Evolutionary conservation across 768 basidiomycete genomes (phyloP), one percentile per base, ranked within the genome.

Genomic region (Collybiopsis confluens): DNA sequence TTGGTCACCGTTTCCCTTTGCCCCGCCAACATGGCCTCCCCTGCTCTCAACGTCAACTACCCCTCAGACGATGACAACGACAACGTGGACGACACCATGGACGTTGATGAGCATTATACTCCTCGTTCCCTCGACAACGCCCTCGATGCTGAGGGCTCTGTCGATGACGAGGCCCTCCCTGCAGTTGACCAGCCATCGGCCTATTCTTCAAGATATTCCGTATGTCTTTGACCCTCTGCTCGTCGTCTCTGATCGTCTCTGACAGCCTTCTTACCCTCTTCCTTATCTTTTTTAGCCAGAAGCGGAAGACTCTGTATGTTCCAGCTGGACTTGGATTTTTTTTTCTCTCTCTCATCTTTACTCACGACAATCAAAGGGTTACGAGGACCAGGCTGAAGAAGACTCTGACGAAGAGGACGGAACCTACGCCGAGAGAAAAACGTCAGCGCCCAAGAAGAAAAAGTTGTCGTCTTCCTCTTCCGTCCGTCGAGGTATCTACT

Each of bases 391-490:
- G 68, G 85, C 76, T 27, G 85, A 88, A 57, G 83, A 83, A 41
- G 77, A 71, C 57, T 70, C 80, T 44, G 87, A 89, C 63, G 84
- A 86, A 62, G 84, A 86, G 64, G 87, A 86, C 64, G 81, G 30
- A 6, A 33, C 30, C 5, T 33, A 33, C 13, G 75, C 33, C 56
- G 72, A 54, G 83, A 80, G 73, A 87, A 53, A 86, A 77, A 87
- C 82, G 67, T 72, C 73, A 43, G 70, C 70, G 8, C 83, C 80
- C 68, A 88, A 84, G 78, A 89, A 88, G 75, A 86, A 82, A 65
- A 77, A 76, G 53, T 67, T 68, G 55, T 63, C 69, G 8, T 65
- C 77, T 23, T 61, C 79, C 59, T 69, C 79, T 11, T 68, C 73
- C 21, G 61, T 70, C 28, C 64, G 76, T 57, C 79, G 82, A 76